A percentile compares a stretch with the other conserved stretches of the same genome.
phyloP scores from a whole-genome alignment of 2,329 filamentous ascomycete species.

The Penicillium expansum region DNA sequence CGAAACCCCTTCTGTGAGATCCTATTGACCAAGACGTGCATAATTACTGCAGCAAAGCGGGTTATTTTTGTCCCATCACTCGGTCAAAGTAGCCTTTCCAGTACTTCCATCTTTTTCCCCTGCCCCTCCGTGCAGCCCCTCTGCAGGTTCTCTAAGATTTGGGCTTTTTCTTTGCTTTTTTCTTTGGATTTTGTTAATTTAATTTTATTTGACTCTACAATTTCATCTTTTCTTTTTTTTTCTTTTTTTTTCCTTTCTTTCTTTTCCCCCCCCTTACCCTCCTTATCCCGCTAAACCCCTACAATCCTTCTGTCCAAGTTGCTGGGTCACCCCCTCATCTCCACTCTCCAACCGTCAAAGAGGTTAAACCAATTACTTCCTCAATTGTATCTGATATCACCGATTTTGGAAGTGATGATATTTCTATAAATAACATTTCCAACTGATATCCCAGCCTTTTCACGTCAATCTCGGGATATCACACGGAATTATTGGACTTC shows the following conservation, averaged over 20 bases:
- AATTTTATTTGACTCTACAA: not conserved
- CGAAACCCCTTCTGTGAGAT: slow-evolving; percentile 8
- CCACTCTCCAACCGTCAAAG: slow-evolving; percentile 11
- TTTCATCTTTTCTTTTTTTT: not conserved
- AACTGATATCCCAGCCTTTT: not conserved
- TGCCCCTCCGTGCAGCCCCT: slow-evolving; percentile 21
- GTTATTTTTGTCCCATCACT: slow-evolving; percentile 26
- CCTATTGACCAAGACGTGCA: slow-evolving; percentile 24
- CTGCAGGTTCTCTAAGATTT: slow-evolving; percentile 19
- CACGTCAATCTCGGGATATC: not conserved
- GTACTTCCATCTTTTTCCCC: slow-evolving; percentile 2
- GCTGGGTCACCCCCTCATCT: slow-evolving; percentile 8
- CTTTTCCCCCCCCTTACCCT: not conserved
- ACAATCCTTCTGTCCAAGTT: slow-evolving; percentile 3
- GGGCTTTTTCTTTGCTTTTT: slow-evolving; percentile 1
- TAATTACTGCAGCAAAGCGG: slow-evolving; percentile 24
- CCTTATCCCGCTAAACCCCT: not conserved
- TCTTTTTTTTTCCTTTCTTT: not conserved
- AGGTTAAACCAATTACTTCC: slow-evolving; percentile 3
- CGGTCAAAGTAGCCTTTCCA: slow-evolving; percentile 14
- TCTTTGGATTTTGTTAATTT: not conserved
- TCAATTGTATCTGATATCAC: not conserved
- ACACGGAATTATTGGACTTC: not conserved
- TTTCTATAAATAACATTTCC: slow-evolving; percentile 4
- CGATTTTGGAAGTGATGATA: not conserved